Percentiles rank a stretch among this genome's conserved stretches.
Evolutionary conservation across 495 filamentous ascomycete genomes (phyloP).

Genomic region (Cryomyces minteri): DNA sequence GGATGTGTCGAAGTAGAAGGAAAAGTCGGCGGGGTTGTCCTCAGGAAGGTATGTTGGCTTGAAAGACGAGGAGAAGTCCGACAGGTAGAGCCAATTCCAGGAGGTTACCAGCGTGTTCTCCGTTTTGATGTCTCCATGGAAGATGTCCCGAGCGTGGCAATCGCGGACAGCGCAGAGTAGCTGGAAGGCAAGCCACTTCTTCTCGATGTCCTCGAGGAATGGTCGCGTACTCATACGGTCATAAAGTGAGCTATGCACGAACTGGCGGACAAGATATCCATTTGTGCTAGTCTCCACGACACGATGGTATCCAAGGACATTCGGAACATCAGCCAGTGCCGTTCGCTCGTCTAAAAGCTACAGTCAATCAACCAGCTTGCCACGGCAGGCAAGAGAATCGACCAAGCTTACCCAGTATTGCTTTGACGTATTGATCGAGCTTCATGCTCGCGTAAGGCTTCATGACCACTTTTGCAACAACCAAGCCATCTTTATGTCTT

Average conservation of each 20-base stretch:
- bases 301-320: constrained; percentile 78
- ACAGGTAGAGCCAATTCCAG: constrained; percentile 98
- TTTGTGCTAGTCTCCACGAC: constrained; percentile 77
- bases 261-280: constrained; percentile 92
- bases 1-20: constrained; percentile 92
- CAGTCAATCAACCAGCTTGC: constrained; percentile 4
- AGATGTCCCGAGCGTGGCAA: constrained; percentile 77
- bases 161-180: constrained; percentile 83
- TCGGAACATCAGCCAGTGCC: constrained; percentile 64
- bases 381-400: background rate
- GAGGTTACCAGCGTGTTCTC: constrained; percentile 94
- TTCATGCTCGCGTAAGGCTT: constrained; percentile 69
- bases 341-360: constrained; percentile 53
- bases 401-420: constrained; percentile 43
- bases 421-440: constrained; percentile 55
- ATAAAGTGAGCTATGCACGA: constrained; percentile 89
- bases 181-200: constrained; percentile 97
- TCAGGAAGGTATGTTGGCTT: constrained; percentile 91
- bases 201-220: constrained; percentile 92
- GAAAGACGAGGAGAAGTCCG: constrained; percentile 89
- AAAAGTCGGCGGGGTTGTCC: constrained; percentile 94
- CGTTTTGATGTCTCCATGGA: constrained; percentile 96
- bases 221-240: constrained; percentile 92
- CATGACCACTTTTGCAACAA: constrained; percentile 84
- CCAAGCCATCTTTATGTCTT: constrained; percentile 70